Percentiles rank a stretch among this genome's conserved stretches.
Evolutionary conservation across 2,329 filamentous ascomycete genomes (phyloP).

Genomic region (Elsinoe fawcettii): DNA sequence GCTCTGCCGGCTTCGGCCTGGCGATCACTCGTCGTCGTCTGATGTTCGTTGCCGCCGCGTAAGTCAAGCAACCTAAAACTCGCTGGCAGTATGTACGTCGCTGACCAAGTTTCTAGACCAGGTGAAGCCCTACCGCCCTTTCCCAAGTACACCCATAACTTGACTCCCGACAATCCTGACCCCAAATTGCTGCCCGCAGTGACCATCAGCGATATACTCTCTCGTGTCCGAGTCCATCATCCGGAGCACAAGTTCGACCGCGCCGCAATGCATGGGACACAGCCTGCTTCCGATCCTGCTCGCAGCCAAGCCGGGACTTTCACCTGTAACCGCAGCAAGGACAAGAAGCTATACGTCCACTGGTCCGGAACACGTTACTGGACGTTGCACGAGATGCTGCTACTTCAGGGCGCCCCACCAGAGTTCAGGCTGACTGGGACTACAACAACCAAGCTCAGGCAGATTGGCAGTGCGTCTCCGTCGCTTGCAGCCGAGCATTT

Average conservation of each 20-base stretch:
- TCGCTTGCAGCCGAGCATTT: slow-evolving; percentile 35
- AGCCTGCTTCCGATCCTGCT: slow-evolving; percentile 36
- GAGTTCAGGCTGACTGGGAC: slow-evolving; percentile 49
- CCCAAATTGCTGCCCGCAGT: background rate
- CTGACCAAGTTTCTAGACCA: slow-evolving; percentile 41
- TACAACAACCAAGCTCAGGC: slow-evolving; percentile 42
- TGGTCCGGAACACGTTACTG: slow-evolving; percentile 56
- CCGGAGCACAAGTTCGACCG: slow-evolving; percentile 3
- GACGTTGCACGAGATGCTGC: slow-evolving; percentile 60
- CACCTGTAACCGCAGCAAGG: background rate
- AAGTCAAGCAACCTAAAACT: slow-evolving; percentile 21
- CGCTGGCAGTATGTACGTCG: too few relatives aligned
- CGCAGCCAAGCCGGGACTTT: slow-evolving; percentile 37
- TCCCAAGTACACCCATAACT: slow-evolving; percentile 35
- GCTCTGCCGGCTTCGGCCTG: slow-evolving; percentile 43
- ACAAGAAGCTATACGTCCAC: slow-evolving; percentile 55
- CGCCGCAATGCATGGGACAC: background rate
- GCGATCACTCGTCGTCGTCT: slow-evolving; percentile 43
- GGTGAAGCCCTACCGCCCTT: slow-evolving; percentile 63
- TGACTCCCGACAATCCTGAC: background rate
- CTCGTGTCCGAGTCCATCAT: background rate
- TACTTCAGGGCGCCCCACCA: slow-evolving; percentile 61
- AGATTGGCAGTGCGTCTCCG: slow-evolving; percentile 76
- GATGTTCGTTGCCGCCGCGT: slow-evolving; percentile 48
- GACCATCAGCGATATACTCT: background rate